Evolutionary conservation across 176 grass and related monocot genomes (phyloP), one percentile per base, ranked within the genome.

Genomic region (Thalia dealbata): DNA sequence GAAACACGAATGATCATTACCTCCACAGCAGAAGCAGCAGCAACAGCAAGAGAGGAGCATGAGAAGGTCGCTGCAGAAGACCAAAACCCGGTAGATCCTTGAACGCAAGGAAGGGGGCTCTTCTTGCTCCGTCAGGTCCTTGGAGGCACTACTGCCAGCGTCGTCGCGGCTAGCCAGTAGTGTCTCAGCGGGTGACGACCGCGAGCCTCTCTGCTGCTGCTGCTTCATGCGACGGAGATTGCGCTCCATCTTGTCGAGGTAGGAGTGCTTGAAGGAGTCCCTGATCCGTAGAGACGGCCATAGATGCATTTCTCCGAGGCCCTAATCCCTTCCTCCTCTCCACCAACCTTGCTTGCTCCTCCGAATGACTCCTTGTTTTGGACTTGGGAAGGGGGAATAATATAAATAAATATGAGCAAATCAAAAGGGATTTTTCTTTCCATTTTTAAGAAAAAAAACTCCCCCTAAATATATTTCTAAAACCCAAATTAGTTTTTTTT

Each of bases 21-120:
- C 89, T 52, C 87, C 85, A 61, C 93, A 92, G 81, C 93, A 92
- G 82, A 80, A 92, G 54, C 87, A 96, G 54, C 92, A 89, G 43
- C 68, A 96, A 26, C 89, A 92, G 77, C 89, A 92, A 24, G 93
- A 72, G 70, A 96, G 63, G 66, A 92, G 80, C 75, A 97, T 14
- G 60, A 83, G 73, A 46, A 84, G 51, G 66, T 97, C 93, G 23
- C 66, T 32, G 74, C n/a, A 67, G 52, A 73, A 86, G 16, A 22
- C 54, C 32, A 81, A 30, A 12, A 78, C 23, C 45, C 80, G 74
- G 60, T 46, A 51, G 72, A 83, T 69, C 77, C 84, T 82, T 52
- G 81, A 27, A 58, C 69, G 78, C 51, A 42, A 14, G 23, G 61
- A 38, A 56, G 68, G n/a, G 14, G 80, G 3, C 21, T 77, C 82